A percentile compares a stretch with the other conserved stretches of the same genome.
Evolutionary conservation across 495 filamentous ascomycete genomes (phyloP).

Genomic region (Talaromyces liani): DNA sequence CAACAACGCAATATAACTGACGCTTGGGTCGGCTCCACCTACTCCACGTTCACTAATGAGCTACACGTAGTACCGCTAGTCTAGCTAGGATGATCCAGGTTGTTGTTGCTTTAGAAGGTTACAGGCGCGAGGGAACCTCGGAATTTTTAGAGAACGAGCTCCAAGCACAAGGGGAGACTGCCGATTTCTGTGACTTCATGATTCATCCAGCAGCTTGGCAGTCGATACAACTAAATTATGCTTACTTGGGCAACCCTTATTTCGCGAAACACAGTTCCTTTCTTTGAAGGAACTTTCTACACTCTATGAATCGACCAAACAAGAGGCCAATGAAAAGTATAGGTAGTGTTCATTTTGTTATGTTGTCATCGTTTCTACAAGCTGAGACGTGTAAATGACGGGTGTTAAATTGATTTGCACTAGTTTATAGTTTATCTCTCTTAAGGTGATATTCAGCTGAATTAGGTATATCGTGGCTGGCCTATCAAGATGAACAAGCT

Average conservation of each 20-base stretch:
- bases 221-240: no score
- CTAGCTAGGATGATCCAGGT: neutral
- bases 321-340: no score
- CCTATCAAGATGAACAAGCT: neutral
- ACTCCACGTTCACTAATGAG: neutral
- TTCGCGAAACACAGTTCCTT: no score
- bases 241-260: no score
- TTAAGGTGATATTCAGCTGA: neutral
- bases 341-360: no score
- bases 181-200: no score
- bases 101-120: neutral
- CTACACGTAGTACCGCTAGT: neutral
- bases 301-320: no score
- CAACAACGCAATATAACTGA: neutral
- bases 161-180: no score
- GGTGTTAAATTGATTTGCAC: neutral
- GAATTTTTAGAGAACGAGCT: no score
- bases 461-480: neutral
- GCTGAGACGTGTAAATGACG: neutral
- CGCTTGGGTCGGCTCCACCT: neutral
- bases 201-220: no score
- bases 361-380: neutral
- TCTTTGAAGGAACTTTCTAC: no score
- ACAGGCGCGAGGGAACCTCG: neutral
- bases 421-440: neutral